Percentiles rank a stretch among this genome's conserved stretches.
Evolutionary conservation across 179 eudicot genomes (phyloP).

Genomic region (Spinacia oleracea): DNA sequence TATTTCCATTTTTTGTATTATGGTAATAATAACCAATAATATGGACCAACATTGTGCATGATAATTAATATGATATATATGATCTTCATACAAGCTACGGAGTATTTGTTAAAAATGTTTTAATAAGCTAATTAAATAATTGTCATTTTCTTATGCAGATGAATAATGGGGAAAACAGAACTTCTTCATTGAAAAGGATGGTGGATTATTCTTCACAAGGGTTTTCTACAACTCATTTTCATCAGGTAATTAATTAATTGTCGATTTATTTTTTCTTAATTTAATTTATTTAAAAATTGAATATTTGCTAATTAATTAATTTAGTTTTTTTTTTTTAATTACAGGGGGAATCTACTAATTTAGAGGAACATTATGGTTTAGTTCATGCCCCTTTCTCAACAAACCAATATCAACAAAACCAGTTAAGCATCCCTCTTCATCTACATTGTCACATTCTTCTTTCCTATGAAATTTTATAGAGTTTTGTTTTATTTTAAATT

Average conservation of each 20-base stretch:
- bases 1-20: too few species aligned
- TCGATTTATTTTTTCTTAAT: neutral
- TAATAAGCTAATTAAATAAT: too few species aligned
- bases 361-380: slow-evolving; percentile 10
- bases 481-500: too few species aligned
- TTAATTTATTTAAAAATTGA: neutral
- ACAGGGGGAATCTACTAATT: slow-evolving; percentile 24
- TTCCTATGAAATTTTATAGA: neutral
- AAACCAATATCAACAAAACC: slow-evolving; percentile 18
- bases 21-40: neutral
- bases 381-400: slow-evolving; percentile 12
- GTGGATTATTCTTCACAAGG: slow-evolving; percentile 34
- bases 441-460: neutral
- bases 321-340: too few species aligned
- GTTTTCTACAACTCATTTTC: slow-evolving; percentile 32
- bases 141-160: slow-evolving; percentile 7
- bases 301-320: neutral
- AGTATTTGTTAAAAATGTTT: too few species aligned
- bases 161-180: slow-evolving; percentile 14
- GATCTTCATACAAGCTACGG: neutral
- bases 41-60: slow-evolving; percentile 11
- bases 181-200: slow-evolving; percentile 29
- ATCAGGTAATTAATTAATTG: slow-evolving; percentile 22
- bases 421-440: slow-evolving; percentile 14
- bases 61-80: too few species aligned